phyloP scores from a whole-genome alignment of 805 yeast genomes.

The Metschnikowia dekortorum region DNA sequence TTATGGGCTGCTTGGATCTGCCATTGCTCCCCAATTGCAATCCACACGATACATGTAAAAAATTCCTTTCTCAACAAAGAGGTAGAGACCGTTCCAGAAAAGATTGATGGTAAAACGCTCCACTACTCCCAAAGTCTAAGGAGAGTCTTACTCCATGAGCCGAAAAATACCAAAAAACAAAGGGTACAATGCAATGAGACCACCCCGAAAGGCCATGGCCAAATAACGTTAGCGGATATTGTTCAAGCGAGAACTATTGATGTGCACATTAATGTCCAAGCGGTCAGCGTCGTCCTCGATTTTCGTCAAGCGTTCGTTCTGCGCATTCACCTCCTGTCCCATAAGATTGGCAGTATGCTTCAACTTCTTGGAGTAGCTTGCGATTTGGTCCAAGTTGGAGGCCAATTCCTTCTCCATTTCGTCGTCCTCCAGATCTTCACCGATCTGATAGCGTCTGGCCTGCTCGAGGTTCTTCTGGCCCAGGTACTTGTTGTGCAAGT shows the following conservation, averaged over 20 bases:
- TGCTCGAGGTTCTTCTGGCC: slow-evolving; percentile 51
- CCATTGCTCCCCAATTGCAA: too few relatives aligned
- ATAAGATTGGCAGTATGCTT: slow-evolving; percentile 68
- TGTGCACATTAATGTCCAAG: slow-evolving; percentile 77
- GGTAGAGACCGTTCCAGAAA: too few relatives aligned
- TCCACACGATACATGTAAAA: too few relatives aligned
- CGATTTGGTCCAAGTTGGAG: slow-evolving; percentile 74
- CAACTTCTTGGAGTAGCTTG: slow-evolving; percentile 62
- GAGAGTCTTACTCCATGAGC: too few relatives aligned
- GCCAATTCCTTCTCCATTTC: slow-evolving; percentile 87
- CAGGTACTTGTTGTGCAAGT: slow-evolving; percentile 43
- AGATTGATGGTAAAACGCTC: too few relatives aligned
- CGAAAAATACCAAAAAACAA: not conserved
- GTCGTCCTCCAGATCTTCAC: slow-evolving; percentile 89
- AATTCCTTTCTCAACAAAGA: too few relatives aligned
- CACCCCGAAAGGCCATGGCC: not conserved
- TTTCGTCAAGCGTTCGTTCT: slow-evolving; percentile 65
- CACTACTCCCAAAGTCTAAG: too few relatives aligned
- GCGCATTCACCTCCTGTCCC: slow-evolving; percentile 73
- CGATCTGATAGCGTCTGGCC: slow-evolving; percentile 73
- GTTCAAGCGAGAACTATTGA: slow-evolving; percentile 66
- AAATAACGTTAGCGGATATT: slow-evolving; percentile 36
- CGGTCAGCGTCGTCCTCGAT: slow-evolving; percentile 83
- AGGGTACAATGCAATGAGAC: not conserved
- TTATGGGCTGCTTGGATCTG: too few relatives aligned